Evolutionary conservation across 441 rosid genomes (phyloP).

Genomic region (Pelargonium citronellum): DNA sequence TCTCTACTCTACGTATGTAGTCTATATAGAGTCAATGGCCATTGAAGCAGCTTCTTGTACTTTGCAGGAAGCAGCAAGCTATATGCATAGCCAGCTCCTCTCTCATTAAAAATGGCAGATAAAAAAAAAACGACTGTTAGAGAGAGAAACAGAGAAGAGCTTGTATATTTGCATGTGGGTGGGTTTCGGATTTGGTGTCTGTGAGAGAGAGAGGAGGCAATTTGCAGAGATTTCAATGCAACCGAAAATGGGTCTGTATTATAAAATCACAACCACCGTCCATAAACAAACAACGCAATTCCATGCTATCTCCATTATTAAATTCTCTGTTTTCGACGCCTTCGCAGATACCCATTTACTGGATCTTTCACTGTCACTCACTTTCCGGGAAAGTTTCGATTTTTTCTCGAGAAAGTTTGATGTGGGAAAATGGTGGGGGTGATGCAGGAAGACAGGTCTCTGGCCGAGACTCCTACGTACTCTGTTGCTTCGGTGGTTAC

Average conservation of each 20-base stretch:
- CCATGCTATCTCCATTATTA: conserved; percentile 5
- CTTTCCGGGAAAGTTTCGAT: conserved; percentile 14
- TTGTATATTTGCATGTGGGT: neutral
- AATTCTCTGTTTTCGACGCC: neutral
- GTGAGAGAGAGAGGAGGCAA: neutral
- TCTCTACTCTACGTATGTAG: no score
- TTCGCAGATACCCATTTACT: conserved; percentile 32
- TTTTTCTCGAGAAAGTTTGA: conserved; percentile 14
- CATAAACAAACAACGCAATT: neutral
- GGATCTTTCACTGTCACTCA: conserved; percentile 28
- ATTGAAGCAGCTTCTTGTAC: no score
- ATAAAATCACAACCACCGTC: conserved; percentile 2
- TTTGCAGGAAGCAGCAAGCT: no score
- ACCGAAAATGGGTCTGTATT: neutral
- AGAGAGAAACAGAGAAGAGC: neutral
- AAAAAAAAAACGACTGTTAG: neutral
- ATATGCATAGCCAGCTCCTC: no score
- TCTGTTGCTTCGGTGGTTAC: conserved; percentile 81
- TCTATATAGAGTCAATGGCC: no score
- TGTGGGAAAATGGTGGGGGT: conserved; percentile 32
- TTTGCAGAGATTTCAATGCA: conserved; percentile 1
- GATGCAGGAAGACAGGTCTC: conserved; percentile 66
- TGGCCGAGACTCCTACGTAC: conserved; percentile 91
- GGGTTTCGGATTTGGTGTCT: neutral
- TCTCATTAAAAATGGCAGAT: neutral